Evolutionary conservation across 768 basidiomycete genomes (phyloP), one percentile per base, ranked within the genome.

Genomic region (Candolleomyces eurysporus): DNA sequence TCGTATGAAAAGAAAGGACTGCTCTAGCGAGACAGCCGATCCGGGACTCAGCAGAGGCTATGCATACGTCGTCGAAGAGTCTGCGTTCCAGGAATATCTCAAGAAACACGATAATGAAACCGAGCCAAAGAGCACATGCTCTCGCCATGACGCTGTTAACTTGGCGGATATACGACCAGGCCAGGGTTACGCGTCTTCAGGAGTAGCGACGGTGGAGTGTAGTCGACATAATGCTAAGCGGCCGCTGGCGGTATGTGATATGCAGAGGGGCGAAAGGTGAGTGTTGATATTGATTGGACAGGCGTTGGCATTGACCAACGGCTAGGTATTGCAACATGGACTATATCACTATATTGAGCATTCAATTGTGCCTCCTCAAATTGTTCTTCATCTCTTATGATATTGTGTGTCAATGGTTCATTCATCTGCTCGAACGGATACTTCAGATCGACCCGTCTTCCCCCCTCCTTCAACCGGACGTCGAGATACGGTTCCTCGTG

Each of bases 231-330:
- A 70, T 48, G 66, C 76, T 57, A 68, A 70, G 57, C 63, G 71
- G 4, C 69, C 69, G n/a, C 63, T 59, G 36, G 66, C 68, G 4
- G 63, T 72, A 0, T 75, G 73, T 3, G 72, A 75, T 61, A 58
- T 77, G 2, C 75, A 77, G 54, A 71, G 69, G 53, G 75, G 75
- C 0, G 74, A 76, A 64, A 32, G 67, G 74, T 73, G 62, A 42
- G 66, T 64, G 14, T 19, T 14, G 13, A 19, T 19, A 7, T 14
- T 26, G 4, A n/a, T n/a, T n/a, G n/a, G n/a, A n/a, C 9, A 32
- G 19, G n/a, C 26, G 7, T 14, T 51, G 19, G 48, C n/a, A 48
- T n/a, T n/a, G n/a, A 21, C 11, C 39, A 26, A n/a, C n/a, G n/a
- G 14, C 46, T 19, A 73, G 72, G 19, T 74, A 73, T 51, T 65